A percentile compares a stretch with the other conserved stretches of the same genome.
These are phyloP conservation scores for Solanum sitiens DNA, from an alignment of 257 asterid genomes.

Conservation along the genomic window DNA sequence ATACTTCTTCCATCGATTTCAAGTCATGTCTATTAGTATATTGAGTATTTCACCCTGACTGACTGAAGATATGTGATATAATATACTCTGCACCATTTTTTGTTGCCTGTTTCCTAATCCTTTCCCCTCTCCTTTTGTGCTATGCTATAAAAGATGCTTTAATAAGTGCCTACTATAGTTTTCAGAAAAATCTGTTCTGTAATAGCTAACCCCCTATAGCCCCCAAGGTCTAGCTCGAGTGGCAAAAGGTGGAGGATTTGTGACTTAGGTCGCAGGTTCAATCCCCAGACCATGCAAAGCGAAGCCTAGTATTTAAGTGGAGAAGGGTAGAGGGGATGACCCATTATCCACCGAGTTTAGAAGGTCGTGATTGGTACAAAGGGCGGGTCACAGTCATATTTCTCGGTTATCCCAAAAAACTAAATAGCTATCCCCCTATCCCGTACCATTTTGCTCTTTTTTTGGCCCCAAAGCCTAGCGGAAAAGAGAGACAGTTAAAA, in stretches of 20 bases:
- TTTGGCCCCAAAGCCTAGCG: not conserved
- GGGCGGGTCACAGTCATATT: accelerated
- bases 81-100: not conserved
- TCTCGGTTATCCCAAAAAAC: too few relatives aligned
- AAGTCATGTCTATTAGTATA: not conserved
- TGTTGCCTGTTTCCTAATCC: not conserved
- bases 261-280: not conserved
- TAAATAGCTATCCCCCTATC: not conserved
- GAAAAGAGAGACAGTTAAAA: not conserved
- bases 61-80: not conserved
- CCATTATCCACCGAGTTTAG: not conserved
- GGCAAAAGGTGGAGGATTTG: not conserved
- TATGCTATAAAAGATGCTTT: not conserved
- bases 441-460: not conserved
- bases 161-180: not conserved
- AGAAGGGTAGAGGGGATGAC: not conserved
- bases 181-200: not conserved
- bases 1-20: not conserved
- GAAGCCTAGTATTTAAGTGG: not conserved
- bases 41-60: not conserved
- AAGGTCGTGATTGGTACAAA: not conserved
- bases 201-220: not conserved
- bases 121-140: not conserved
- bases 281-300: not conserved
- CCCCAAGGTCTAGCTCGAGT: not conserved